A percentile compares a stretch with the other conserved stretches of the same genome.
Evolutionary conservation across 78 protist species (phyloP).

Genomic region (Dictyostelium firmibasis): DNA sequence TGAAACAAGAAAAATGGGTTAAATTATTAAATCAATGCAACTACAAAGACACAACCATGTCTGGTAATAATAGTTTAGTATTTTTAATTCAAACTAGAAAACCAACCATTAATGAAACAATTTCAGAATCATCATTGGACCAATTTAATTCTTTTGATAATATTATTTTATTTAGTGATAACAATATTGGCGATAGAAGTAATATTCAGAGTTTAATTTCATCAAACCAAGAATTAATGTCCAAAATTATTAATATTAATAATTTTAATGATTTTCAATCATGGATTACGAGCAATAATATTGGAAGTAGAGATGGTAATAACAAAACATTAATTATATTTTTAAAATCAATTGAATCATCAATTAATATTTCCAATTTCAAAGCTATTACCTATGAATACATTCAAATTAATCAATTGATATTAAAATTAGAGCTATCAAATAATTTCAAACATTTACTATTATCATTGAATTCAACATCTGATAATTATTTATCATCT

Average conservation of each 20-base stretch:
- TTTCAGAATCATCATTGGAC: neutral
- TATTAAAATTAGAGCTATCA: neutral
- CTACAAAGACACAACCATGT: neutral
- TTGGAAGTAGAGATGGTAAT: neutral
- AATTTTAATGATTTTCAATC: neutral
- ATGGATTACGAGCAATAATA: neutral
- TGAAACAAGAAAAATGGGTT: neutral
- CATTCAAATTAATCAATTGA: conserved; percentile 8
- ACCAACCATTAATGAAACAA: neutral
- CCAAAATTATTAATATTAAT: neutral
- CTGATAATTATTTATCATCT: neutral
- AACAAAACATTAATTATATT: neutral
- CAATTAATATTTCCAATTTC: neutral
- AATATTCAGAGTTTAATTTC: neutral
- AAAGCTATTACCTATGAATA: neutral
- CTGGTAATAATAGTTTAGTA: neutral
- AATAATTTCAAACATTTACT: neutral
- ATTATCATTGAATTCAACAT: neutral
- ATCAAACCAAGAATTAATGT: neutral
- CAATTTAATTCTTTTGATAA: neutral
- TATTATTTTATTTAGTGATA: neutral
- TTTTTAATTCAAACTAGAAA: neutral
- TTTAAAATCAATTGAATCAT: neutral
- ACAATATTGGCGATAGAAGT: too few relatives aligned
- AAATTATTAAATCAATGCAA: neutral